Evolutionary conservation across 2,329 filamentous ascomycete species (phyloP), one percentile per base, ranked within the genome.

Genomic region (Thielaviopsis punctulata): DNA sequence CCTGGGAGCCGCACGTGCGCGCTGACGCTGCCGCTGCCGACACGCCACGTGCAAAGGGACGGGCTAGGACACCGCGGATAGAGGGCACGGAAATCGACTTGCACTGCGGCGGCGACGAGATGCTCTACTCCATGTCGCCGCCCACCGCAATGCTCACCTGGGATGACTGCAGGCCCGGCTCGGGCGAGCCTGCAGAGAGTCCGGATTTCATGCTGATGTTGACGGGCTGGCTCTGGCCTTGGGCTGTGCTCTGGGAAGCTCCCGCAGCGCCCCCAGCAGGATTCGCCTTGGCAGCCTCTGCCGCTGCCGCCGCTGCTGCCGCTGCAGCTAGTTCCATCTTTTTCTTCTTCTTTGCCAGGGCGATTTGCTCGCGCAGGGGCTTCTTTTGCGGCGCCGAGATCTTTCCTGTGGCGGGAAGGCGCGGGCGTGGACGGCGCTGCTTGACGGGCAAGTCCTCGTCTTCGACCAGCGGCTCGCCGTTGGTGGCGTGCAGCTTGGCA

Each of bases 401-500:
- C 72, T 93, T 94, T 61, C 86, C 86, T 19, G 82, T 89, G 19
- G 79, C 76, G 30, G 76, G 75, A 22, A 79, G 73, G 27, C 76
- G 71, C n/a, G 79, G 76, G n/a, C 76, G 72, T 22, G 69, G 86
- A 68, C 69, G 83, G 70, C 87, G 76, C 68, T 98, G 92, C 68
- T 98, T 98, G 52, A 82, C 78, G 15, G 93, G 92, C 22, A 98
- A 71, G 59, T 98, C 90, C 62, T 96, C 86, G 67, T 98, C 92
- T 69, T 98, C 92, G 50, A 94, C 72, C 58, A 98, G 74, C 8
- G 53, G 53, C 12, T 55, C 47, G 33, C 59, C 82, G 63, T 78
- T 77, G 64, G 89, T 92, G 52, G 86, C 83, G 60, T 87, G 85
- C 54, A 98, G 71, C 66, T 94, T 95, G 60, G 80, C 80, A 55